A percentile compares a stretch with the other conserved stretches of the same genome.
phyloP scores from a whole-genome alignment of 805 yeast species.

The Metschnikowia cerradonensis region DNA sequence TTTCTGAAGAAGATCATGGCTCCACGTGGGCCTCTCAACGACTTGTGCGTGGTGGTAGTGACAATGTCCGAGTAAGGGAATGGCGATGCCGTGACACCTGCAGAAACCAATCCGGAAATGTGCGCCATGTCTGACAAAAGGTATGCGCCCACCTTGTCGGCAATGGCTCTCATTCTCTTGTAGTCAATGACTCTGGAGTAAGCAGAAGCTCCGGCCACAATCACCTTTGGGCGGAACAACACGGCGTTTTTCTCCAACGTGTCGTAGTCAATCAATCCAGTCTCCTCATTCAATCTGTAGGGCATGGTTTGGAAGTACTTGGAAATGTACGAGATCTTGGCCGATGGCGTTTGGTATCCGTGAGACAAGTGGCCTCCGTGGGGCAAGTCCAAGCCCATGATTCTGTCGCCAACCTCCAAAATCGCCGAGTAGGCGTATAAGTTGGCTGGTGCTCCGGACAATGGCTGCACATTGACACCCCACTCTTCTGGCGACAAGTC shows the following conservation, averaged over 20 bases:
- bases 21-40: conserved; percentile 98
- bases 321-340: conserved; percentile 87
- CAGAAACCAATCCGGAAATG: conserved; percentile 92
- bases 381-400: conserved; percentile 97
- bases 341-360: conserved; percentile 88
- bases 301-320: conserved; percentile 98
- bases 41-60: conserved; percentile 96
- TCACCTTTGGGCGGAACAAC: conserved; percentile 88
- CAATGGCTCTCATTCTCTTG: conserved; percentile 83
- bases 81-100: conserved; percentile 91
- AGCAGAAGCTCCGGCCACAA: conserved; percentile 97
- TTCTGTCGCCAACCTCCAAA: conserved; percentile 82
- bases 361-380: conserved; percentile 98
- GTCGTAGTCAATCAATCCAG: conserved; percentile 92
- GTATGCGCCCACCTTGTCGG: conserved; percentile 91
- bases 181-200: conserved; percentile 89
- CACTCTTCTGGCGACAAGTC: conserved; percentile 70
- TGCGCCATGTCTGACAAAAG: conserved; percentile 96
- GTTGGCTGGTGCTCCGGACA: conserved; percentile 97
- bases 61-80: conserved; percentile 92
- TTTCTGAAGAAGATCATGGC: conserved; percentile 96
- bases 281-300: conserved; percentile 77
- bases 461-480: conserved; percentile 97
- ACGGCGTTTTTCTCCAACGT: conserved; percentile 75
- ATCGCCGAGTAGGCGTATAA: conserved; percentile 87